phyloP scores from a whole-genome alignment of 257 asterid species.

The Perilla frutescens region DNA sequence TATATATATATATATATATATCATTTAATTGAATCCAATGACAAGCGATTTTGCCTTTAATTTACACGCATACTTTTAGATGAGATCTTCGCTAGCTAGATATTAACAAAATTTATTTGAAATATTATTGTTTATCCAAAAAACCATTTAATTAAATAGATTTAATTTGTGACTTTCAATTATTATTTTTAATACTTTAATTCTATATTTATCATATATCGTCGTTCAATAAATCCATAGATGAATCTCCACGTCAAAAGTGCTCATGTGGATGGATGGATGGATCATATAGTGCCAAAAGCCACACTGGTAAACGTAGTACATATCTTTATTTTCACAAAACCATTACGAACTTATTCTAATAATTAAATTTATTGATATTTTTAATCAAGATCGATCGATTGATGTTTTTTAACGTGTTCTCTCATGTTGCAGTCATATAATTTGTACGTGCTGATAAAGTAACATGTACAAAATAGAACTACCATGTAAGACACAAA shows the following conservation, averaged over 20 bases:
- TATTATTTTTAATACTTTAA: not conserved
- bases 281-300: too few relatives aligned
- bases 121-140: not conserved
- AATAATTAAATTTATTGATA: not conserved
- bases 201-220: not conserved
- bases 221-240: too few relatives aligned
- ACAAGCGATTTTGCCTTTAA: constrained; percentile 2
- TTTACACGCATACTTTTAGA: not conserved
- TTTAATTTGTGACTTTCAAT: not conserved
- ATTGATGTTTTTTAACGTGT: not conserved
- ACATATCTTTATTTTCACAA: not conserved
- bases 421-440: not conserved
- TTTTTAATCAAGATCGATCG: constrained; percentile 8
- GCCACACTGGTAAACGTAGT: too few relatives aligned
- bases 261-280: too few relatives aligned
- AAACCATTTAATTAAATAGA: too few relatives aligned
- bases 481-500: not conserved
- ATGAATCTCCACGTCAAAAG: too few relatives aligned
- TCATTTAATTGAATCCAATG: not conserved
- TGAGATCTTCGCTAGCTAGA: not conserved
- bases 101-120: not conserved
- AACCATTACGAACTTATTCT: not conserved
- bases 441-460: not conserved
- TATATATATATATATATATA: not conserved
- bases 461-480: too few relatives aligned